A percentile compares a stretch with the other conserved stretches of the same genome.
Conservation (phyloP, 2,329 filamentous ascomycete genomes). For the Cercospora berteroae region DNA sequence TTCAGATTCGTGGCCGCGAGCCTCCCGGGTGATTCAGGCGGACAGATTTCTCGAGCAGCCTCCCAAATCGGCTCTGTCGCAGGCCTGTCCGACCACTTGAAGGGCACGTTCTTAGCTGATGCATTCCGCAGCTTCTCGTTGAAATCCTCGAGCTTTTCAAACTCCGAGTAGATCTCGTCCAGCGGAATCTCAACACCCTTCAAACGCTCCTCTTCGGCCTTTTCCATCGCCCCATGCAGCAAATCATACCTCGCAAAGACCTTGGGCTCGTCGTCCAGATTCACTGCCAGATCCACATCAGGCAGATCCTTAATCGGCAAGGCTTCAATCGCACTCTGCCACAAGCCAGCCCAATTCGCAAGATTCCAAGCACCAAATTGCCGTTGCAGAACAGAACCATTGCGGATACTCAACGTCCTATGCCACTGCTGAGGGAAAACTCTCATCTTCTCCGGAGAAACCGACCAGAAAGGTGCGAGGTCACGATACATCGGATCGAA, state of each 20-base stretch:
- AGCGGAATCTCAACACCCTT: neutral
- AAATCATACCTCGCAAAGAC: conserved; percentile 42
- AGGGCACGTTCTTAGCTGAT: neutral
- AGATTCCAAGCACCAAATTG: neutral
- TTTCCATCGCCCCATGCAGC: neutral
- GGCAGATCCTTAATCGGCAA: conserved; percentile 1
- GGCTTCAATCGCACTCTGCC: neutral
- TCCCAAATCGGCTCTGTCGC: neutral
- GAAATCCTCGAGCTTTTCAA: neutral
- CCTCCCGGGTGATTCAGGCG: neutral
- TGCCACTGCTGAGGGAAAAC: conserved; percentile 4
- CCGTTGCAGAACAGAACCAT: neutral
- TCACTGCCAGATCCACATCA: conserved; percentile 35
- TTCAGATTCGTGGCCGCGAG: neutral
- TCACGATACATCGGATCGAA: conserved; percentile 52
- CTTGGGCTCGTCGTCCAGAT: conserved; percentile 44
- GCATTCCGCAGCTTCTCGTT: neutral
- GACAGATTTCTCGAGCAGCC: neutral
- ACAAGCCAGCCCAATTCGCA: neutral
- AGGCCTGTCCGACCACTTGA: neutral
- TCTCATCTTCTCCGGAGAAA: conserved; percentile 40
- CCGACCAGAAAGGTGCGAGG: conserved; percentile 47
- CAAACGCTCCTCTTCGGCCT: neutral
- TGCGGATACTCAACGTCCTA: neutral
- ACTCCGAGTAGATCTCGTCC: neutral